Conservation (phyloP, 1,284 basidiomycete species). For the Agroathelia rolfsii region DNA sequence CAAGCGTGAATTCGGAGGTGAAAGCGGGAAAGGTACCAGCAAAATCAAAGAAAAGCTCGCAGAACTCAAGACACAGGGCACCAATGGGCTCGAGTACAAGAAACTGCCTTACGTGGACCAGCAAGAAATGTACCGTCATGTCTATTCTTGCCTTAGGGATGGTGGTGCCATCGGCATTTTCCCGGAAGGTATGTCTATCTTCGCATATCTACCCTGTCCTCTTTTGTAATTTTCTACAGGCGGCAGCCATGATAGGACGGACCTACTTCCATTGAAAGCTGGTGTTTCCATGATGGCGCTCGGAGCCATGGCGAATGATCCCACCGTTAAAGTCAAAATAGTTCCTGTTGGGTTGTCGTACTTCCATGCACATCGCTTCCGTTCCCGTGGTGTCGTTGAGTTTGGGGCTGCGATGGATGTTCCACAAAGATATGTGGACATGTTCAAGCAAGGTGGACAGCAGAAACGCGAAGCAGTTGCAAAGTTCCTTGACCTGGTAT, state of each 20-base stretch:
- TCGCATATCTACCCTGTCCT: constrained; percentile 4
- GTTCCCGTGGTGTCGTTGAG: constrained; percentile 92
- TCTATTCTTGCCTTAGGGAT: constrained; percentile 82
- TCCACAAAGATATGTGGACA: constrained; percentile 74
- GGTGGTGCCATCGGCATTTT: constrained; percentile 93
- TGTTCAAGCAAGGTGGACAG: constrained; percentile 85
- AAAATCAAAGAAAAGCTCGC: constrained; percentile 59
- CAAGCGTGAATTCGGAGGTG: constrained; percentile 85
- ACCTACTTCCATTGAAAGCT: constrained; percentile 90
- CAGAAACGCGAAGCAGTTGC: constrained; percentile 88
- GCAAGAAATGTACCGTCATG: constrained; percentile 89
- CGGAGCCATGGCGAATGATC: constrained; percentile 89
- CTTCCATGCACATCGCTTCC: constrained; percentile 92
- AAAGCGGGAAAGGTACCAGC: constrained; percentile 66
- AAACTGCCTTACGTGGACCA: constrained; percentile 83
- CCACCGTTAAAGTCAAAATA: constrained; percentile 81
- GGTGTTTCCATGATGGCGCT: constrained; percentile 97
- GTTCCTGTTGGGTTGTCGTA: constrained; percentile 93
- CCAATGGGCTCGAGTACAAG: constrained; percentile 66
- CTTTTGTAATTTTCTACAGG: constrained; percentile 35
- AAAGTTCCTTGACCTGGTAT: constrained; percentile 86
- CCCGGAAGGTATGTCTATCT: constrained; percentile 67
- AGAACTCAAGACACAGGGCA: constrained; percentile 43
- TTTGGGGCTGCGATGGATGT: constrained; percentile 91
- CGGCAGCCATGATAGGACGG: constrained; percentile 93